Evolutionary conservation across 2,329 filamentous ascomycete genomes (phyloP), one percentile per base, ranked within the genome.

Genomic region (Magnaporthales sp.): DNA sequence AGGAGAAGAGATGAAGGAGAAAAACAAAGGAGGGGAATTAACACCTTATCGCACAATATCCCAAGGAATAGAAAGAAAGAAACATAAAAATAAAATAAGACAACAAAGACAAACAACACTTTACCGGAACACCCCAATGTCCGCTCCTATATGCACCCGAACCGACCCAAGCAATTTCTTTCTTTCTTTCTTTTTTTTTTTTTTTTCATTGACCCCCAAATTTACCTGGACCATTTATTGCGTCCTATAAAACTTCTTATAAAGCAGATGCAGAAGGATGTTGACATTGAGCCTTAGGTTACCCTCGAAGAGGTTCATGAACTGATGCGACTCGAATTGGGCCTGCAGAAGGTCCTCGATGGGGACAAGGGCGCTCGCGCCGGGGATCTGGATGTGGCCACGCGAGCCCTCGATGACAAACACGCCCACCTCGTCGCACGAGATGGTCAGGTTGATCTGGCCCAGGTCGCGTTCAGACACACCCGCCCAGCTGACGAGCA

Each of bases 281-380:
- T 99, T 99, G 74, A 99, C 95, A 77, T 98, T 98, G 74, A 99
- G 85, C 78, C 91, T 89, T 75, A 97, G 83, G 70, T 85, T 86
- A 66, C 89, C 89, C 76, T 96, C 92, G 74, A 99, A 99, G 68
- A 98, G 83, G 74, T 92, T 93, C 87, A 98, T 93, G 77, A 96
- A 97, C 79, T 97, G 93, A 73, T 93, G 91, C 71, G 95, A 93
- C 78, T 98, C 95, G 76, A 97, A 99, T 79, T 99, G 96, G 65
- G 95, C 94, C 79, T 97, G 93, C 73, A 99, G 82, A 70, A 99
- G 82, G 73, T 97, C 94, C 75, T 99, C 95, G 73, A 99, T 89
- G 31, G 93, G 89, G 58, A 99, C 86, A 71, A 92, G 85, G 7
- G 92, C 93, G 74, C 90, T 96, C 7, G 93, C 95, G 4, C 95